Base-by-base conservation (phyloP, 371 early-diverging fungal species). In the Lichtheimia ornata region DNA sequence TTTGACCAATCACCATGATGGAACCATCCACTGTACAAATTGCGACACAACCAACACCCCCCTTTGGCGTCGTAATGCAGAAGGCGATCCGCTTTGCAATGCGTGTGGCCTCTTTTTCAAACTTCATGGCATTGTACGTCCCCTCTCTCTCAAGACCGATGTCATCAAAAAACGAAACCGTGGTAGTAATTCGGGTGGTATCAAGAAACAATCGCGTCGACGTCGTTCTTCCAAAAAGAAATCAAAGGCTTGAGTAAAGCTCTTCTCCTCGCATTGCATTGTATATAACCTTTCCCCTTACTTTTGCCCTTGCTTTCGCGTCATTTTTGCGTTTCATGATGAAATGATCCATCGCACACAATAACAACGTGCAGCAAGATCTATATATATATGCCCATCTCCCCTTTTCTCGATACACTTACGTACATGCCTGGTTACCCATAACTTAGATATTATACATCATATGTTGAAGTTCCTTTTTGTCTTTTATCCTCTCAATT, bases 41-140 rank as follows among this genome's bases (percentile, higher is more conserved):
- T 98, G 98, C 82, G 64, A 78, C 17, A 93, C 94, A 5, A 90
- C 86, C 4, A 88, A 79, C 18, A 97, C 98, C 0, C 97, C 97
- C 0, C 85, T 96, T 17, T 99, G 99, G 99, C 86, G 99, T 20
- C 84, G 96, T 44, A 88, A 91, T 66, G 73, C 83, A 14, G 87
- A 87, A 54, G 84, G 88, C 18, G 71, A 77, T 13, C 83, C 83
- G 2, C 70, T 84, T 25, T 84, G 85, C 58, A 84, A 84, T 57
- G 85, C 85, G 14, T 84, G 85, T 60, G 85, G 85, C n/a, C 61
- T 84, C 25, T 86, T 84, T 53, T 81, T 85, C 58, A 94, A 93
- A 70, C 79, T 95, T 3, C 97, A 98, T 69, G 85, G 86, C 58
- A 80, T 85, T 45, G 89, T 87, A 18, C 86, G 95, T 13, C 95